Base-by-base conservation (phyloP, 2,329 filamentous ascomycete genomes). In the Alternaria longipes region DNA sequence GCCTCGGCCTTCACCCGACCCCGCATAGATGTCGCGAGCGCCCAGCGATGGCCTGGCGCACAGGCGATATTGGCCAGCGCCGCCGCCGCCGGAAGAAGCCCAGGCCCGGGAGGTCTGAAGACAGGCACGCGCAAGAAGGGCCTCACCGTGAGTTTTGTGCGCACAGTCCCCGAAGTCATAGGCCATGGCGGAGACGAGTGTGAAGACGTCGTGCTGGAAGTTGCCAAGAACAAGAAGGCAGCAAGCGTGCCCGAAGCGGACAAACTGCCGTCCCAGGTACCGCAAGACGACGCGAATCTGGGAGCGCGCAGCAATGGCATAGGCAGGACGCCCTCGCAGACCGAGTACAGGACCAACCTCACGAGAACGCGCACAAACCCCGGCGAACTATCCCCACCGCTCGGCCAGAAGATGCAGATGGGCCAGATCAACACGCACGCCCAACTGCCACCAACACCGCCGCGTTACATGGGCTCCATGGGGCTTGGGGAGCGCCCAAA, bases 121-220 rank as follows among this genome's bases (percentile, higher is more conserved):
- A 74, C 68, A 41, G 68, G 69, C 78, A 78, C 76, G 36, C 71
- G 81, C 69, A 82, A 85, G 73, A 91, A 92, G 78, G 90, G 90
- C 9, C 82, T 95, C 63, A 82, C 82, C 5, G 94, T 97, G 36
- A 87, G 84, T 57, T 97, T 97, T 72, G 86, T 85, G 54, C 88
- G 91, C 68, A 85, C 85, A 9, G 84, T 85, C 56, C 93, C 94
- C 7, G 90, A 93, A 47, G 80, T 97, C 63, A 97, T 98, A 73
- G 94, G 94, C 47, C 90, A 94, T 78, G 94, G 94, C 59, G 94
- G 94, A 34, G 94, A 97, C 73, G 93, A 97, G 77, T 90, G 91
- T 56, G 89, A 91, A 55, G 81, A 86, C 8, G 91, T 91, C 2
- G 86, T 89, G 2, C 82, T 88, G 20, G 91, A 95, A 74, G 90